These are phyloP conservation scores for Venustampulla echinocandica DNA, from an alignment of 495 filamentous ascomycete species.

Conservation along the genomic window DNA sequence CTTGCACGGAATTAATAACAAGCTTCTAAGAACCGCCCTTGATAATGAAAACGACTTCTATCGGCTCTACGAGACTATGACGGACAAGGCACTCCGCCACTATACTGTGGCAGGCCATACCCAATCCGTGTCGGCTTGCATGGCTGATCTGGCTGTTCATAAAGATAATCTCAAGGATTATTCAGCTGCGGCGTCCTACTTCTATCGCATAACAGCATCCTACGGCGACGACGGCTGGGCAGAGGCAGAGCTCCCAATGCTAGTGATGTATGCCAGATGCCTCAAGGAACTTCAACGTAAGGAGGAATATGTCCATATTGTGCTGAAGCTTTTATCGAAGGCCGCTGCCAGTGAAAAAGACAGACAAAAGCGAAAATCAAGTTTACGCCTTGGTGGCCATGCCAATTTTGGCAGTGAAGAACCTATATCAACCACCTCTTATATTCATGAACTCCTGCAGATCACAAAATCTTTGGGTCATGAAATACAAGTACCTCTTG, in stretches of 20 bases:
- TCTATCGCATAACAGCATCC: conserved; percentile 71
- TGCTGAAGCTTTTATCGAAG: conserved; percentile 69
- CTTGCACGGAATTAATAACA: conserved; percentile 39
- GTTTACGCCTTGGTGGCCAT: conserved; percentile 20
- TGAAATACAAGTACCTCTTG: conserved; percentile 57
- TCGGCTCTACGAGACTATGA: conserved; percentile 61
- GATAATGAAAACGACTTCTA: conserved; percentile 43
- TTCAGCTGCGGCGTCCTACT: conserved; percentile 64
- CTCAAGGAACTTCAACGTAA: conserved; percentile 64
- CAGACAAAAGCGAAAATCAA: conserved; percentile 32
- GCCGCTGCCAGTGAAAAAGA: conserved; percentile 50
- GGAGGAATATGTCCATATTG: conserved; percentile 71
- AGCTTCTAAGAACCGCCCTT: conserved; percentile 40
- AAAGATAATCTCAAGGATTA: conserved; percentile 71
- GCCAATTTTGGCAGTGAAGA: conserved; percentile 41
- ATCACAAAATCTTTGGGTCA: conserved; percentile 54
- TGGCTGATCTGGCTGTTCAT: conserved; percentile 79
- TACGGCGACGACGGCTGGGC: conserved; percentile 77
- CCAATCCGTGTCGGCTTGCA: conserved; percentile 65
- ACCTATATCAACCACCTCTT: conserved; percentile 44
- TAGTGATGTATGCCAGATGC: conserved; percentile 79
- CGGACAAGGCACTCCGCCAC: conserved; percentile 62
- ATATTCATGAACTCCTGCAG: conserved; percentile 56
- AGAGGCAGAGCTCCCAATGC: conserved; percentile 67
- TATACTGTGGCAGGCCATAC: conserved; percentile 66